Evolutionary conservation across 345 rosid genomes (phyloP), one percentile per base, ranked within the genome.

Genomic region (Ceriops tagal): DNA sequence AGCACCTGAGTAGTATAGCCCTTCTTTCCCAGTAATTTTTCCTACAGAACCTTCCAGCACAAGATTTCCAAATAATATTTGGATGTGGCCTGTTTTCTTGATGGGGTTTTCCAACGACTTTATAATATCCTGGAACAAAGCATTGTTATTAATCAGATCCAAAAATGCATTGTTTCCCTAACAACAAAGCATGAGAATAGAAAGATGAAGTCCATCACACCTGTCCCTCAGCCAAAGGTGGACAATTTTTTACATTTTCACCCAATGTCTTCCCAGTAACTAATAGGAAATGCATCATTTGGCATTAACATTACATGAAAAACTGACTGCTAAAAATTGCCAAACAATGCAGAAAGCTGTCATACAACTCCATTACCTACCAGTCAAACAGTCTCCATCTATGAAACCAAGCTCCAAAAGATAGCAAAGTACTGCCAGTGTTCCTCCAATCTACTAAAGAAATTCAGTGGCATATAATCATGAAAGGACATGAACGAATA

Each of bases 41-140:
- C 98, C 99, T 43, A 95, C 97, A 73, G 98, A 95, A 73, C 98
- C 98, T n/a, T 90, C 88, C 18, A 98, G 96, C 27, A 97, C 97
- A 63, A 95, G 81, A 82, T 96, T 93, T 74, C 99, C 99, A 30
- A 79, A 73, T 73, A 96, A 80, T 69, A 92, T 84, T 80, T 96
- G 99, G 71, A 96, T 81, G 70, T 96, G 99, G 58, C 93, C 98
- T 6, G 99, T 92, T 86, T 85, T 64, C 86, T 92, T 96, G 74
- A 96, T 92, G 58, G 99, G 99, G 65, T 88, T 89, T 70, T 88
- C 82, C 70, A 89, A 34, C 8, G 95, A 81, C 76, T 83, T 90
- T 72, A 96, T 82, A 19, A 92, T 83, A 31, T 86, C 89, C 99
- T 96, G 83, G 32, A 61, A 77, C 55, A 62, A 0, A 57, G 21